Evolutionary conservation across 768 basidiomycete species (phyloP), one percentile per base, ranked within the genome.

Genomic region (Tremella fuciformis): DNA sequence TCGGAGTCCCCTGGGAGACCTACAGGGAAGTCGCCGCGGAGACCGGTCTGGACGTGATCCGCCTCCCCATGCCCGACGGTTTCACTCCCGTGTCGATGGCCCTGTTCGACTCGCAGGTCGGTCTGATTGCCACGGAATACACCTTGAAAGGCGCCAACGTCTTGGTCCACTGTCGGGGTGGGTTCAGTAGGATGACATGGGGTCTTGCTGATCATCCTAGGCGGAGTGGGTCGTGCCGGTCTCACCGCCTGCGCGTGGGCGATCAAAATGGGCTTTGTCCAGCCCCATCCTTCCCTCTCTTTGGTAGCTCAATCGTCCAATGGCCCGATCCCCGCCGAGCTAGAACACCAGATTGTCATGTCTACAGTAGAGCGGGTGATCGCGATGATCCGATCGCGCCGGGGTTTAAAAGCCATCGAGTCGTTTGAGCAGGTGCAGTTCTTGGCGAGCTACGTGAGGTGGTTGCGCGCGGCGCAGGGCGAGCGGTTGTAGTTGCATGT

Each of bases 211-310:
- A 46, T 15, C 16, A 15, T n/a, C n/a, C n/a, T 15, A 74, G 72
- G 71, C 53, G 94, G 94, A 2, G 88, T 98, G 7, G 93, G 93
- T 2, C 84, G 93, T 16, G 94, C 93, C 0, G 94, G 93, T 0
- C 81, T 97, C 22, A 81, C 97, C 46, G 92, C 91, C 1, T 89
- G 87, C 65, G 91, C 88, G 69, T 97, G 93, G 93, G 82, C 89
- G 73, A 81, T 94, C 58, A 90, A 89, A 75, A 84, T 96, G 61
- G 93, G 92, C 3, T 81, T 96, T n/a, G 70, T 93, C 83, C 69
- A 88, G 85, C 24, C 88, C 84, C 85, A 78, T 82, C 55, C 70
- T 11, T 71, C 71, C 37, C 57, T 68, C n/a, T 38, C 53, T 22
- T 19, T 66, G 1, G 62, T 65, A 39, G 55, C 63, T 16, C 38